Conservation (phyloP, 176 grass and related monocot genomes). For the Zoysia japonica region DNA sequence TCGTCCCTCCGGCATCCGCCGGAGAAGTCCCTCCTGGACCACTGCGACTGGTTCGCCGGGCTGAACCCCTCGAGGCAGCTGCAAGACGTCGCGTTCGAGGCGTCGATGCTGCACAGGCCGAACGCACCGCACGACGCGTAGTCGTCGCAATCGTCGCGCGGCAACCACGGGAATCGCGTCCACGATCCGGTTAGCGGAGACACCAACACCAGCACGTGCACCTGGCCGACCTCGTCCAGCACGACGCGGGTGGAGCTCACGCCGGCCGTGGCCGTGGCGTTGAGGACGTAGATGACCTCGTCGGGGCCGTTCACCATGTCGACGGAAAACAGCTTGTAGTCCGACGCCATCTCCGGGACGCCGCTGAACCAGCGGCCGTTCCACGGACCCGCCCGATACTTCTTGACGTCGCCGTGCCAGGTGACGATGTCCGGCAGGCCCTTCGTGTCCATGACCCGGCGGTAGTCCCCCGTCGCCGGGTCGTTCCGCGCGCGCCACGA, state of each 20-base stretch:
- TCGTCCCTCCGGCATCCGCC: conserved; percentile 50
- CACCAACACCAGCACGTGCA: conserved; percentile 31
- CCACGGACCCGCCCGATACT: conserved; percentile 37
- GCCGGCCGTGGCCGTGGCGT: not conserved
- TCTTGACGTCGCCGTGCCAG: conserved; percentile 19
- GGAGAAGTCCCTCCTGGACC: conserved; percentile 46
- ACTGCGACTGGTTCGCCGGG: conserved; percentile 29
- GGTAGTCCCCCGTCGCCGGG: conserved; percentile 50
- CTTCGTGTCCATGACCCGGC: conserved; percentile 7
- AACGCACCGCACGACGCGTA: conserved; percentile 57
- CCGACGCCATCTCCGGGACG: conserved; percentile 53
- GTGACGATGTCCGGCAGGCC: conserved; percentile 48
- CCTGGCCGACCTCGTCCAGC: conserved; percentile 38
- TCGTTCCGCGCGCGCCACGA: conserved; percentile 35
- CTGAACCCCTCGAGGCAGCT: conserved; percentile 50
- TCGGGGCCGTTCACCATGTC: conserved; percentile 29
- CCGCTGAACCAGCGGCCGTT: conserved; percentile 60
- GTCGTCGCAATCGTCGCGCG: conserved; percentile 49
- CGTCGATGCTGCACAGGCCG: conserved; percentile 47
- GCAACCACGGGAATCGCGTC: conserved; percentile 8
- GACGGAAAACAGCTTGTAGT: conserved; percentile 26
- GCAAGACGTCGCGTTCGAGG: conserved; percentile 41
- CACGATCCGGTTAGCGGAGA: conserved; percentile 12
- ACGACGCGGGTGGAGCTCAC: conserved; percentile 41
- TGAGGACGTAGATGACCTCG: conserved; percentile 41